Percentiles rank a stretch among this genome's conserved stretches.
Conservation (phyloP, 495 filamentous ascomycete species). For the Annulohypoxylon nitens region DNA sequence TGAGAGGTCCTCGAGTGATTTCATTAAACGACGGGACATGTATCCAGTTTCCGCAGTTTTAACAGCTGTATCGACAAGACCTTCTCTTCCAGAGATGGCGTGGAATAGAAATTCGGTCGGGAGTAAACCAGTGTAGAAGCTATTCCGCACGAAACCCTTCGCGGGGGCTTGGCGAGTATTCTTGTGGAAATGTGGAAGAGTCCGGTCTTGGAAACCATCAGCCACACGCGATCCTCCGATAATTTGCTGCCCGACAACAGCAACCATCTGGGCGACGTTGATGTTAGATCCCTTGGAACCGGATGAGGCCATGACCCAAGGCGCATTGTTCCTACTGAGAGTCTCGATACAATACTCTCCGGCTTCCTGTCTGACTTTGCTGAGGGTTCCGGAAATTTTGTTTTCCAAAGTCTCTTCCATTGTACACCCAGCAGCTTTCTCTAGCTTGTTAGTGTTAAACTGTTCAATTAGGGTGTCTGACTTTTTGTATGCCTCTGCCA, state of each 20-base stretch:
- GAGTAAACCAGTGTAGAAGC: slow-evolving; percentile 92
- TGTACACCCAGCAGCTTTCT: slow-evolving; percentile 88
- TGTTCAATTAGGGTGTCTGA: slow-evolving; percentile 88
- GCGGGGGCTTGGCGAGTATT: slow-evolving; percentile 89
- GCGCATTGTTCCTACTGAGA: slow-evolving; percentile 91
- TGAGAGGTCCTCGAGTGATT: slow-evolving; percentile 94
- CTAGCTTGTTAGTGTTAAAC: slow-evolving; percentile 80
- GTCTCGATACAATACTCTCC: slow-evolving; percentile 92
- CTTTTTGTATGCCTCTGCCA: slow-evolving; percentile 80
- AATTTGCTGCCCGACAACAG: slow-evolving; percentile 97
- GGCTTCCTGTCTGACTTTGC: slow-evolving; percentile 87
- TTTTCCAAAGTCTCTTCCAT: slow-evolving; percentile 94
- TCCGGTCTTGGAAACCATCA: slow-evolving; percentile 96
- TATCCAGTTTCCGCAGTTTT: slow-evolving; percentile 99
- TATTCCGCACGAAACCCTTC: slow-evolving; percentile 97
- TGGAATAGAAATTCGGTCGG: slow-evolving; percentile 98
- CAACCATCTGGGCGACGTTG: slow-evolving; percentile 99
- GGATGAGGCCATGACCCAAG: slow-evolving; percentile 95
- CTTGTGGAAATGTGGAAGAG: slow-evolving; percentile 94
- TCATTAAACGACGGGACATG: slow-evolving; percentile 99
- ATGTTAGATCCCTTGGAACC: slow-evolving; percentile 96
- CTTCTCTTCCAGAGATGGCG: slow-evolving; percentile 97
- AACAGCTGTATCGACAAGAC: slow-evolving; percentile 98
- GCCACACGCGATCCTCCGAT: slow-evolving; percentile 93
- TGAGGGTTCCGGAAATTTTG: slow-evolving; percentile 88